Evolutionary conservation across 140 eudicot species (phyloP).

Genomic region (Senecio squalidus): DNA sequence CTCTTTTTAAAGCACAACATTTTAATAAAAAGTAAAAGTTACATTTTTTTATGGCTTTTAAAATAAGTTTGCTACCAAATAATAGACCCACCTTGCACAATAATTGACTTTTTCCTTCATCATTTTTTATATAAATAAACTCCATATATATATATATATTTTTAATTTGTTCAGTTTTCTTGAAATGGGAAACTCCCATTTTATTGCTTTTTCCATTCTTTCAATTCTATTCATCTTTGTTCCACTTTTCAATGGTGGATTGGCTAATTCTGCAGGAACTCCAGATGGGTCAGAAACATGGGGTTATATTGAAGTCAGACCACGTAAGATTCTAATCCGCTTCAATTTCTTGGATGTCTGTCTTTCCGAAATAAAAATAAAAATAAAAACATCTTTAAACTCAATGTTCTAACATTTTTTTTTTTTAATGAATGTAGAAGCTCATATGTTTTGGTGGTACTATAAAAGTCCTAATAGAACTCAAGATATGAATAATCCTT

Average conservation of each 20-base stretch:
- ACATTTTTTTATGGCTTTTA: background rate
- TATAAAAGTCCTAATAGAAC: constrained; percentile 62
- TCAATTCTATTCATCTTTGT: constrained; percentile 22
- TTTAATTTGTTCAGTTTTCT: constrained; percentile 12
- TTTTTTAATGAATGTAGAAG: constrained; percentile 26
- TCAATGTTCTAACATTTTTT: too few relatives aligned
- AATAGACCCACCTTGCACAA: background rate
- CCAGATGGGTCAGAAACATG: constrained; percentile 75
- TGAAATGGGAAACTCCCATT: constrained; percentile 46
- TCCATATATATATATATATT: background rate
- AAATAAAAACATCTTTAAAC: too few relatives aligned
- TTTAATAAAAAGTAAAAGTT: background rate
- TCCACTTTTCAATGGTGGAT: constrained; percentile 32
- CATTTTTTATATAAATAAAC: background rate
- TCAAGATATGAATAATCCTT: constrained; percentile 54
- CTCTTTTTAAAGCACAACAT: too few relatives aligned
- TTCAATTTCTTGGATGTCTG: too few relatives aligned
- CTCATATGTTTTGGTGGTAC: constrained; percentile 75
- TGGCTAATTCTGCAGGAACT: constrained; percentile 29
- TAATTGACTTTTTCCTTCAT: background rate
- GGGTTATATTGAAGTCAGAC: constrained; percentile 95
- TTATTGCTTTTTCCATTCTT: constrained; percentile 20
- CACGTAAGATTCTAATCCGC: constrained; percentile 66
- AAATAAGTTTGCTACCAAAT: background rate
- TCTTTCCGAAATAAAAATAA: too few relatives aligned